Percentiles rank a stretch among this genome's conserved stretches.
Conservation (phyloP, 257 asterid species). For the Nicotiana knightiana region DNA sequence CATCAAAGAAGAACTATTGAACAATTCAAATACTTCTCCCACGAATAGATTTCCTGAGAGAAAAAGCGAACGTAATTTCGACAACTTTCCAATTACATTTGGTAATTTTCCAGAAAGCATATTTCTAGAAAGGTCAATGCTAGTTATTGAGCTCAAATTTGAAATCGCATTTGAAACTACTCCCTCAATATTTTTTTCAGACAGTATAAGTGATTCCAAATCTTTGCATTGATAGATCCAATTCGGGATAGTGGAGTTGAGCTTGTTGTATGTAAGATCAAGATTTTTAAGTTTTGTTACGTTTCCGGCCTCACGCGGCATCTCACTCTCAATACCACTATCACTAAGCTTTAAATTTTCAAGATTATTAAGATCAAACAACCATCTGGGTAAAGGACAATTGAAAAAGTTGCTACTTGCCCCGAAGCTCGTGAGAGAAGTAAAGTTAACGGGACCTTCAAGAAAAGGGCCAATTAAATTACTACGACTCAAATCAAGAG, state of each 20-base stretch:
- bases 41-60: not conserved
- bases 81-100: constrained; percentile 7
- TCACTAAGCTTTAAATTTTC: not conserved
- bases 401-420: not conserved
- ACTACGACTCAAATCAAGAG: not conserved
- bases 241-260: constrained; percentile 24
- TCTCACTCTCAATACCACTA: not conserved
- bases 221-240: constrained; percentile 23
- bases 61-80: not conserved
- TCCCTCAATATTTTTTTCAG: not conserved
- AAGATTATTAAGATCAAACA: not conserved
- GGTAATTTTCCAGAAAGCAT: too few relatives aligned
- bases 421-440: not conserved
- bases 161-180: not conserved
- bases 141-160: too few relatives aligned
- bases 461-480: not conserved
- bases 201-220: not conserved
- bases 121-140: too few relatives aligned
- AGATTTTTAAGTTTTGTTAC: constrained; percentile 20
- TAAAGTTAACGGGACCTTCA: not conserved
- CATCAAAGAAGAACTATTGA: not conserved
- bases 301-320: constrained; percentile 14
- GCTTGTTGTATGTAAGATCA: not conserved
- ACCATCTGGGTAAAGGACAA: not conserved
- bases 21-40: constrained; percentile 10